These are phyloP conservation scores for Saccharomycopsis olivae DNA, from an alignment of 805 yeast species.

Conservation along the genomic window DNA sequence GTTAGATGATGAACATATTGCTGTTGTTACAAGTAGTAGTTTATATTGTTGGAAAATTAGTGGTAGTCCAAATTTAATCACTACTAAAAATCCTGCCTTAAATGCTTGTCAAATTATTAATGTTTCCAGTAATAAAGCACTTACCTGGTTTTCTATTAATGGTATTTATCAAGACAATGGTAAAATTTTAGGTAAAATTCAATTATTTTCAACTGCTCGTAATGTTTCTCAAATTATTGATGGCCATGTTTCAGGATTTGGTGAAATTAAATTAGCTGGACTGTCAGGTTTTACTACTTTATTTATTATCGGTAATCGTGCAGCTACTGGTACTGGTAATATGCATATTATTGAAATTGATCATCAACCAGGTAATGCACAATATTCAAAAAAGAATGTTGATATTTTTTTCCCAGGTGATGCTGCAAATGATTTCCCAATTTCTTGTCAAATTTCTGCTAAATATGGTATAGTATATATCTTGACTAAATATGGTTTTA, in stretches of 20 bases:
- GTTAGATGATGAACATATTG: slow-evolving; percentile 64
- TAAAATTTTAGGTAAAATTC: slow-evolving; percentile 92
- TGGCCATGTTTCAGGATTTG: slow-evolving; percentile 93
- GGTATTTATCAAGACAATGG: slow-evolving; percentile 94
- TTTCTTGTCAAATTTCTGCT: slow-evolving; percentile 76
- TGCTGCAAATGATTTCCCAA: slow-evolving; percentile 93
- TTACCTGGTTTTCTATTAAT: slow-evolving; percentile 89
- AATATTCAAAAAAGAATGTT: slow-evolving; percentile 76
- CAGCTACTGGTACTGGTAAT: slow-evolving; percentile 65
- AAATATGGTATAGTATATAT: slow-evolving; percentile 80
- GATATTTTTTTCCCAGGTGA: slow-evolving; percentile 97
- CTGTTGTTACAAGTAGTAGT: slow-evolving; percentile 71
- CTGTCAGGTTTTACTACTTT: slow-evolving; percentile 72
- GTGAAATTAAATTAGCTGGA: slow-evolving; percentile 62
- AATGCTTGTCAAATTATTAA: slow-evolving; percentile 82
- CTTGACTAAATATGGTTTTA: slow-evolving; percentile 92
- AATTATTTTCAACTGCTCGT: slow-evolving; percentile 78
- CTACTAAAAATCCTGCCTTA: slow-evolving; percentile 75
- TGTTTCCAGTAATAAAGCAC: slow-evolving; percentile 67
- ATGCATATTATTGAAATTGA: slow-evolving; percentile 94
- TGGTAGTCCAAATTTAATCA: slow-evolving; percentile 68
- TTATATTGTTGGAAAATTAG: slow-evolving; percentile 73
- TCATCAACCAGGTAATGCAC: slow-evolving; percentile 76
- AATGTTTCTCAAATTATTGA: slow-evolving; percentile 94
- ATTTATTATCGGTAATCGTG: slow-evolving; percentile 88